Conservation (phyloP, 257 asterid genomes). For the Scutellaria galericulata region DNA sequence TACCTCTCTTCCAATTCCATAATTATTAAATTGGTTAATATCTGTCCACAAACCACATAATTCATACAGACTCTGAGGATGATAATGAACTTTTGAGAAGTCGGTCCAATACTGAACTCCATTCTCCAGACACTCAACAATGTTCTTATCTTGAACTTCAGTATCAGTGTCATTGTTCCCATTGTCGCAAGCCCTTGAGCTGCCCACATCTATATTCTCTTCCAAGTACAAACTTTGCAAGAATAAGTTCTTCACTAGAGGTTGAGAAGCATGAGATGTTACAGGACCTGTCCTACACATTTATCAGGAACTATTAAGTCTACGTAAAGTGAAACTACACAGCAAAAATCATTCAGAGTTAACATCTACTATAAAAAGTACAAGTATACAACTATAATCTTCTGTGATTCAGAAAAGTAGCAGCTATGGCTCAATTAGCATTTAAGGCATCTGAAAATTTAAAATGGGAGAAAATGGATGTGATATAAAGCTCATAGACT, state of each 20-base stretch:
- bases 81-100: conserved; percentile 91
- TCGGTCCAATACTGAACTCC: conserved; percentile 93
- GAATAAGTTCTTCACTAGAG: conserved; percentile 76
- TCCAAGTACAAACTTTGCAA: conserved; percentile 74
- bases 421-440: background rate
- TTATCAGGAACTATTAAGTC: conserved; percentile 45
- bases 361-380: conserved; percentile 16
- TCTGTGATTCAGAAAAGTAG: conserved; percentile 17
- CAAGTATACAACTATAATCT: background rate
- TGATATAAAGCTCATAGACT: background rate
- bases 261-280: conserved; percentile 68
- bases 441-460: conserved; percentile 16
- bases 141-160: conserved; percentile 74
- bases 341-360: background rate
- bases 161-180: conserved; percentile 40
- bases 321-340: conserved; percentile 27
- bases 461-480: background rate
- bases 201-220: conserved; percentile 44
- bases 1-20: conserved; percentile 81
- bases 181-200: conserved; percentile 37
- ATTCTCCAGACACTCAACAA: conserved; percentile 73
- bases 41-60: conserved; percentile 75
- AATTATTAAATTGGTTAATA: conserved; percentile 59
- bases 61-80: conserved; percentile 89
- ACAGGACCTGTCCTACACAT: conserved; percentile 83